Evolutionary conservation across 257 asterid species (phyloP), one percentile per base, ranked within the genome.

Genomic region (Salvia hispanica): DNA sequence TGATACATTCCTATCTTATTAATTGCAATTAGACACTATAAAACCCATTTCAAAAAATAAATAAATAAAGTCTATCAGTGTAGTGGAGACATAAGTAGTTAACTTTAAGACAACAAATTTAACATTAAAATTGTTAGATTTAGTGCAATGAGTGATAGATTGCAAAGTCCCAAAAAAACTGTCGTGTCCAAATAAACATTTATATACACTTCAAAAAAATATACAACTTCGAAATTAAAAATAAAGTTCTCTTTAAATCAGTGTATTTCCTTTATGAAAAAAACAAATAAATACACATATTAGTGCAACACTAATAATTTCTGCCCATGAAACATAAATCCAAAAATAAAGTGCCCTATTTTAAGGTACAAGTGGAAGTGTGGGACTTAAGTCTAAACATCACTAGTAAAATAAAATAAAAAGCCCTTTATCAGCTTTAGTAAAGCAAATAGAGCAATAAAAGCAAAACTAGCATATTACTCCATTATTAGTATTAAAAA

Each of bases 381-480:
- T 57, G 77, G 67, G 77, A 57, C 77, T 72, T 58, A 10, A 6
- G 76, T 46, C 59, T 57, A 13, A 61, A 9, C 15, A 74, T 68
- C 63, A 62, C 34, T 69, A 62, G 13, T 69, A 62, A 33, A 54
- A 55, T 43, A 68, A 15, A 68, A 54, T 64, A 68, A 15, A 68
- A 54, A 64, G 11, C 46, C 51, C 58, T 61, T 76, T 53, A 76
- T 53, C 78, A 71, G 14, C 83, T 75, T 79, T 79, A 67, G 11
- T 68, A 75, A 79, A 79, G 80, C 60, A 70, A 45, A 50, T 21
- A 69, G 3, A 12, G 28, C 62, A 34, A 37, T 59, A 18, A 5
- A 18, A 50, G 61, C 52, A 65, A 72, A 58, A 18, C 12, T 58
- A 40, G 69, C 51, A 0, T 25, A 3, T 37, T 5, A 34, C 39